Conservation (phyloP, 148 eudicot genomes). For the Polygonum maritimum region DNA sequence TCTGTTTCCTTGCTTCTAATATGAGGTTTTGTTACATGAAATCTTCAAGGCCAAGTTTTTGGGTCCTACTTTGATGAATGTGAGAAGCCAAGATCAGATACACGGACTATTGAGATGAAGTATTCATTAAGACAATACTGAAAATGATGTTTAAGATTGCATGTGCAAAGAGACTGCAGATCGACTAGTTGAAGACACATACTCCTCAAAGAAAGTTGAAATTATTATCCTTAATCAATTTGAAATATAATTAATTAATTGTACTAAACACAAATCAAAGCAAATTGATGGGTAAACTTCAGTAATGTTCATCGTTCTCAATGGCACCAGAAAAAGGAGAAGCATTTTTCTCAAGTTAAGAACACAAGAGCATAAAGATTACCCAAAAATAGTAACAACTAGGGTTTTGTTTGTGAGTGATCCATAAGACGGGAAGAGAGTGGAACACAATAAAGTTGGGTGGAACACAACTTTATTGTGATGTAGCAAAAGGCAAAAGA, state of each 20-base stretch:
- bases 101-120: not conserved
- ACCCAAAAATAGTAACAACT: not conserved
- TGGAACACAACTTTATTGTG: no score
- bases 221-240: not conserved
- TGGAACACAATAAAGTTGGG: not conserved
- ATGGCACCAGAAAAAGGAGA: no score
- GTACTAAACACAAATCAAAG: no score
- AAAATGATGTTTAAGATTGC: not conserved
- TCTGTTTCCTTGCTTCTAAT: constrained; percentile 5
- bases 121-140: not conserved
- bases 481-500: no score
- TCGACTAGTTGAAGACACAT: no score
- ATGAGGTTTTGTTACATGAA: not conserved
- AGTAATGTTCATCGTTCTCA: no score
- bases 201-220: no score
- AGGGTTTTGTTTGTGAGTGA: not conserved
- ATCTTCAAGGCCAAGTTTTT: not conserved
- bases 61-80: not conserved
- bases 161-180: no score
- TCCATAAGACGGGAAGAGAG: not conserved
- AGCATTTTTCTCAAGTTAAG: not conserved
- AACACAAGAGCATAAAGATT: not conserved
- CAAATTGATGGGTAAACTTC: no score
- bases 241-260: no score
- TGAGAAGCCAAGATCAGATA: not conserved